These are phyloP conservation scores for Fomitopsis betulina DNA, from an alignment of 1,284 basidiomycete genomes.

Conservation along the genomic window DNA sequence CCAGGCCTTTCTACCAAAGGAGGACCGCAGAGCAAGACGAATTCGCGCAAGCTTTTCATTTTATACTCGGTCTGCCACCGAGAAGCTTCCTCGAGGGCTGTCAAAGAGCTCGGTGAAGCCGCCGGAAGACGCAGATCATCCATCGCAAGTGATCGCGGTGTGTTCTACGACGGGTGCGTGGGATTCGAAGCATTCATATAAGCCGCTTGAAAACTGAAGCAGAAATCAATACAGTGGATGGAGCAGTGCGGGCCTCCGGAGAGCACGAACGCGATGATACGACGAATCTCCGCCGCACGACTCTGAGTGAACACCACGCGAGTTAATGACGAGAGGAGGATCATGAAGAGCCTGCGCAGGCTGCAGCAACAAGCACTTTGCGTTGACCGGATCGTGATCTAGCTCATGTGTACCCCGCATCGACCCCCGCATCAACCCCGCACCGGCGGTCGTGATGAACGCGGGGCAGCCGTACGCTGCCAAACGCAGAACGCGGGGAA, in stretches of 20 bases:
- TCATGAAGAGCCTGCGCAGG: background rate
- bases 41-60: background rate
- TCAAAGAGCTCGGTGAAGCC: background rate
- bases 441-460: background rate
- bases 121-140: background rate
- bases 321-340: background rate
- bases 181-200: background rate
- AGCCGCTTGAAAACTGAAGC: background rate
- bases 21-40: background rate
- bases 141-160: background rate
- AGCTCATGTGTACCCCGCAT: background rate
- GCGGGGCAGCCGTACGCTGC: background rate
- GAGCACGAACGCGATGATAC: background rate
- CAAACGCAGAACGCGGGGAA: background rate
- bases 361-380: background rate
- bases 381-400: background rate
- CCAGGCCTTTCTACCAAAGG: background rate
- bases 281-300: slow-evolving; percentile 5
- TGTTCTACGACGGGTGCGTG: background rate
- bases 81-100: background rate
- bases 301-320: background rate
- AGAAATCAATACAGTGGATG: background rate
- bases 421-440: background rate
- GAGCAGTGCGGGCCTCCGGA: background rate
- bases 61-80: background rate